Evolutionary conservation across 2,329 filamentous ascomycete genomes (phyloP).

Genomic region (Zasmidium angulare): DNA sequence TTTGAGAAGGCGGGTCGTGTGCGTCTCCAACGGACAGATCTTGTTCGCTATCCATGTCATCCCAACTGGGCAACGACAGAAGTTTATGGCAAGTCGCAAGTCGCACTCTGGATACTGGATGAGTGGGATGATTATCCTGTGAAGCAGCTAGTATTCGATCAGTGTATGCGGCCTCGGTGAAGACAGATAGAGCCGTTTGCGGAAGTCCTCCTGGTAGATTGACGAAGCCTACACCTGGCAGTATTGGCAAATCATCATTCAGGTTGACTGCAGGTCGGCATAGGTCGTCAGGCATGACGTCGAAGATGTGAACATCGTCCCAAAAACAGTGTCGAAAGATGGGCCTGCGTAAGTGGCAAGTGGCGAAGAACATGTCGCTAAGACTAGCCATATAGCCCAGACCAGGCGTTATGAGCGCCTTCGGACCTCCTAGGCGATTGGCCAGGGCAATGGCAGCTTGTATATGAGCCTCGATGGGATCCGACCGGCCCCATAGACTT

Average conservation of each 20-base stretch:
- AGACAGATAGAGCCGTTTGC: conserved; percentile 1
- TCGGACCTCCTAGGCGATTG: not conserved
- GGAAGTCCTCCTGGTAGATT: conserved; percentile 1
- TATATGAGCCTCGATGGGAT: not conserved
- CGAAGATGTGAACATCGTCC: conserved; percentile 4
- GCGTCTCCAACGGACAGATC: not conserved
- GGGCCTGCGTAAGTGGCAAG: not conserved
- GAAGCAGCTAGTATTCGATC: conserved; percentile 2
- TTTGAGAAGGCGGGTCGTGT: not conserved
- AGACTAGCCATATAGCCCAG: not conserved
- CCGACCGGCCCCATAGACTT: not conserved
- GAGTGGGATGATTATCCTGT: not conserved
- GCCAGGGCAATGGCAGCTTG: conserved; percentile 3
- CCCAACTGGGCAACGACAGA: conserved; percentile 1
- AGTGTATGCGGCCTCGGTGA: conserved; percentile 6
- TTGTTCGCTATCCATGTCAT: not conserved
- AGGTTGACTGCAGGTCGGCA: not conserved
- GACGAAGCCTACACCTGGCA: conserved; percentile 6
- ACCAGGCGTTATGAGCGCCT: not conserved
- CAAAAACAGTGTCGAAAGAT: not conserved
- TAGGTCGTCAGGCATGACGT: not conserved
- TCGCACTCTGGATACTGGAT: not conserved
- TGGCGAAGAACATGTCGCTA: not conserved
- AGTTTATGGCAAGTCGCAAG: conserved; percentile 9
- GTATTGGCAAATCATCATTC: not conserved